Percentiles rank a stretch among this genome's conserved stretches.
Conservation (phyloP, 768 basidiomycete genomes). For the Kwoniella mangroviensis region DNA sequence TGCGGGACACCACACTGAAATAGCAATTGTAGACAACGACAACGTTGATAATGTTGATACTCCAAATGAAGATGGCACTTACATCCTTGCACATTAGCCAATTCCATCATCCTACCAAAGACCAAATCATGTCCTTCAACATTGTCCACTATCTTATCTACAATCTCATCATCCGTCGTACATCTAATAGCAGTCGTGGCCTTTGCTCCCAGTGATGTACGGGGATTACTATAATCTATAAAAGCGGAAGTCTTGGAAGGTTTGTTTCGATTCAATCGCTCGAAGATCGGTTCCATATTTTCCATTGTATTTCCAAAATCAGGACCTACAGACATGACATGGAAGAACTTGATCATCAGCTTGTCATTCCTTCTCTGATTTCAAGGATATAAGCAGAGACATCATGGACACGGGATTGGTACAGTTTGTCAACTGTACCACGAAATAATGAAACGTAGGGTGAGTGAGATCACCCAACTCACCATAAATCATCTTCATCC, state of each 20-base stretch:
- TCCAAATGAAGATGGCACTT: too few species aligned
- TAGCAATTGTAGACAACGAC: too few species aligned
- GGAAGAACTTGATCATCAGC: too few species aligned
- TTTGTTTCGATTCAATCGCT: conserved; percentile 68
- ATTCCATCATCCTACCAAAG: conserved; percentile 79
- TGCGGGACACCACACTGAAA: too few species aligned
- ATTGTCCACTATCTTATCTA: conserved; percentile 69
- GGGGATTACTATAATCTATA: conserved; percentile 83
- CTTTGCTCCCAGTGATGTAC: conserved; percentile 81
- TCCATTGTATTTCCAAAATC: conserved; percentile 85
- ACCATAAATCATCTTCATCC: conserved; percentile 78
- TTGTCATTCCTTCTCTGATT: too few species aligned
- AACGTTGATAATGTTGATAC: too few species aligned
- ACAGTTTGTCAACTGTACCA: too few species aligned
- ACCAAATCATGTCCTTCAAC: conserved; percentile 74
- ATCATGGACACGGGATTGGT: too few species aligned
- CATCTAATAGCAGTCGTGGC: conserved; percentile 78
- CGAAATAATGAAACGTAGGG: too few species aligned
- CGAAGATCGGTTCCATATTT: conserved; percentile 86
- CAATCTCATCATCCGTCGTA: conserved; percentile 70
- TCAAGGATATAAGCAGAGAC: too few species aligned
- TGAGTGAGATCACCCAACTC: too few species aligned
- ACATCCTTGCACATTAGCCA: conserved; percentile 86
- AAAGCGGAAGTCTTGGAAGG: conserved; percentile 66
- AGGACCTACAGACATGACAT: too few species aligned